Evolutionary conservation across 2,329 filamentous ascomycete species (phyloP).

Genomic region (Claviceps pusilla): DNA sequence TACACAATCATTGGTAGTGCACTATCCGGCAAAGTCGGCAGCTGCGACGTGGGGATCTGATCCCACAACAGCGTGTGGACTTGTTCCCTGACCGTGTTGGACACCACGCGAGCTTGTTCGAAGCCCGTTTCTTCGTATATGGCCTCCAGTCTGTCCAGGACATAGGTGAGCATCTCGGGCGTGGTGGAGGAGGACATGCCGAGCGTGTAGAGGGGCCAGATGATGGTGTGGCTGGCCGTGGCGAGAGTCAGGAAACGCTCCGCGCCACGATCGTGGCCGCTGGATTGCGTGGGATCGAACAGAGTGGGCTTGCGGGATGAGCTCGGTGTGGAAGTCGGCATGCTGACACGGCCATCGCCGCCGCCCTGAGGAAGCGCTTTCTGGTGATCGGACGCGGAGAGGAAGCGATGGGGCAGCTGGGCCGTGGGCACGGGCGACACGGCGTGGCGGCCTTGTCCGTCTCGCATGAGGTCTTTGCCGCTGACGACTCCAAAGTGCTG

Average conservation of each 20-base stretch:
- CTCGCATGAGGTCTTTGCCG: slow-evolving; percentile 20
- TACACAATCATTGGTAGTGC: slow-evolving; percentile 15
- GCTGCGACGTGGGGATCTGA: slow-evolving; percentile 11
- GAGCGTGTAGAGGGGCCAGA: slow-evolving; percentile 35
- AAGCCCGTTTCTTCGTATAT: slow-evolving; percentile 31
- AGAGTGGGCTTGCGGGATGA: slow-evolving; percentile 20
- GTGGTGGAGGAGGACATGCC: slow-evolving; percentile 32
- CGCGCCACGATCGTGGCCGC: slow-evolving; percentile 20
- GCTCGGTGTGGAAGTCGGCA: slow-evolving; percentile 3
- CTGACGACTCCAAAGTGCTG: slow-evolving; percentile 35
- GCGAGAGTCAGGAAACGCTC: slow-evolving; percentile 34
- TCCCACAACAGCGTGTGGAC: slow-evolving; percentile 15
- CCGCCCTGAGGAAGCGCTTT: neutral
- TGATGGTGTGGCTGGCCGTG: slow-evolving; percentile 31
- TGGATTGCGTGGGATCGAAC: slow-evolving; percentile 24
- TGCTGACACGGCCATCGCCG: neutral
- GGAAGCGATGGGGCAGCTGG: slow-evolving; percentile 16
- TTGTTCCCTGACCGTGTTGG: slow-evolving; percentile 25
- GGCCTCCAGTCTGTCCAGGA: slow-evolving; percentile 28
- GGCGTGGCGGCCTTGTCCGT: slow-evolving; percentile 7
- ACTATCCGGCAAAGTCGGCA: slow-evolving; percentile 14
- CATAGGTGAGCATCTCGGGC: slow-evolving; percentile 25
- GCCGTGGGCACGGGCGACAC: slow-evolving; percentile 15
- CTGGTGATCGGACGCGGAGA: slow-evolving; percentile 10
- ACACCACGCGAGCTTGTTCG: slow-evolving; percentile 28